Conservation (phyloP, 768 basidiomycete species). For the Astraeus odoratus region DNA sequence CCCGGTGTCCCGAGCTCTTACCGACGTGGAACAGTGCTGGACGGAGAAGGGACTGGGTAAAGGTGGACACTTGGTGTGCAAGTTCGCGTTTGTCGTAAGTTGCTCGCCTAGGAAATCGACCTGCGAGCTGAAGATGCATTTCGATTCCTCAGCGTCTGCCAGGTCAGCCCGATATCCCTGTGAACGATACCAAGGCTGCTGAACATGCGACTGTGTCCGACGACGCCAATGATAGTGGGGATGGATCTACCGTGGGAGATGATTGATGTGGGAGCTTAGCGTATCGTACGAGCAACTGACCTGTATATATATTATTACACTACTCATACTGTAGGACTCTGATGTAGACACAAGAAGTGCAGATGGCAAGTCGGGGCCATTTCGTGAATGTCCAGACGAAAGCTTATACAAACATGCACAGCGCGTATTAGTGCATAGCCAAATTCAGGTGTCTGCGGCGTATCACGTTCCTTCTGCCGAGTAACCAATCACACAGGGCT, state of each 20-base stretch:
- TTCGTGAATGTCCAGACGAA: too few species aligned
- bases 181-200: conserved; percentile 12
- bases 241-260: not conserved
- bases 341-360: too few species aligned
- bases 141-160: conserved; percentile 17
- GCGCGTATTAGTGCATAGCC: too few species aligned
- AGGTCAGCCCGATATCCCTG: conserved; percentile 16
- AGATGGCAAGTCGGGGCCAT: too few species aligned
- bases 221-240: not conserved
- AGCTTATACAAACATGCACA: too few species aligned
- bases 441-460: too few species aligned
- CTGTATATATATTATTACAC: too few species aligned
- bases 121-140: not conserved
- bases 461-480: too few species aligned
- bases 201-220: not conserved
- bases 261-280: not conserved
- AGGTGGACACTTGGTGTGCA: conserved; percentile 74
- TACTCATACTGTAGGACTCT: too few species aligned
- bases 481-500: too few species aligned
- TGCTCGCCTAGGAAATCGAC: not conserved
- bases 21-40: conserved; percentile 48
- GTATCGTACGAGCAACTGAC: not conserved
- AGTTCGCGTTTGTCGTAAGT: conserved; percentile 74
- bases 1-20: not conserved
- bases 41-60: conserved; percentile 62